These are phyloP conservation scores for Fusarium duplospermum DNA, from an alignment of 2,329 filamentous ascomycete genomes.

Conservation along the genomic window DNA sequence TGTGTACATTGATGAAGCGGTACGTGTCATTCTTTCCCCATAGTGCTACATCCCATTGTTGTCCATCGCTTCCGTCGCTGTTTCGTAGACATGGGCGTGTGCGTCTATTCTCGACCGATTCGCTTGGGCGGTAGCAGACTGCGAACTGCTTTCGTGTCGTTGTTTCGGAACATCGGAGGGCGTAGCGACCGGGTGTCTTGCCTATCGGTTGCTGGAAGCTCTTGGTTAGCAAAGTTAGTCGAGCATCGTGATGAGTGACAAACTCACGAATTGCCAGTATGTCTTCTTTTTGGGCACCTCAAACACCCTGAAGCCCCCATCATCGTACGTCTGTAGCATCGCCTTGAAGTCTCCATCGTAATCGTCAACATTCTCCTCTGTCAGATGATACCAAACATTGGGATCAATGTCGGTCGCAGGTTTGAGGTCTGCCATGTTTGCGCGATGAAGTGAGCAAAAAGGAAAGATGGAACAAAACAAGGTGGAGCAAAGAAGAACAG, in stretches of 20 bases:
- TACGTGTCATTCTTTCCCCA: constrained; percentile 41
- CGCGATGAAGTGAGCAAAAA: neutral
- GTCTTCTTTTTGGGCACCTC: neutral
- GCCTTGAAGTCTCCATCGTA: constrained; percentile 38
- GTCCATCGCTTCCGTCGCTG: constrained; percentile 41
- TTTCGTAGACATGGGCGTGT: constrained; percentile 45
- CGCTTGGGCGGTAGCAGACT: constrained; percentile 38
- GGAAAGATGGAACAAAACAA: neutral
- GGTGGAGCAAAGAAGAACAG: neutral
- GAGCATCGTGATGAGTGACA: neutral
- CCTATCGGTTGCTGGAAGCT: constrained; percentile 43
- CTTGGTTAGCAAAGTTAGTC: constrained; percentile 33
- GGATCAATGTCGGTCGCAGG: constrained; percentile 43
- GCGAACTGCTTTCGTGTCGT: constrained; percentile 45
- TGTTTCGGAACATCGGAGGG: constrained; percentile 43
- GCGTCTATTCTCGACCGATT: constrained; percentile 40
- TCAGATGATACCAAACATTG: constrained; percentile 50
- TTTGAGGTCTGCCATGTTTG: constrained; percentile 19
- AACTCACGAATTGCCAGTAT: constrained; percentile 12
- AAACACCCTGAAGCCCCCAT: constrained; percentile 39
- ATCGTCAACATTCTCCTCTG: constrained; percentile 47
- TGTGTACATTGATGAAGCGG: constrained; percentile 46
- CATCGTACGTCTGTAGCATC: constrained; percentile 28
- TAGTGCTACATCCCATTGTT: constrained; percentile 48
- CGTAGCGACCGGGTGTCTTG: constrained; percentile 42